Conservation (phyloP, 2,329 filamentous ascomycete genomes). For the Hypomyces perniciosus region DNA sequence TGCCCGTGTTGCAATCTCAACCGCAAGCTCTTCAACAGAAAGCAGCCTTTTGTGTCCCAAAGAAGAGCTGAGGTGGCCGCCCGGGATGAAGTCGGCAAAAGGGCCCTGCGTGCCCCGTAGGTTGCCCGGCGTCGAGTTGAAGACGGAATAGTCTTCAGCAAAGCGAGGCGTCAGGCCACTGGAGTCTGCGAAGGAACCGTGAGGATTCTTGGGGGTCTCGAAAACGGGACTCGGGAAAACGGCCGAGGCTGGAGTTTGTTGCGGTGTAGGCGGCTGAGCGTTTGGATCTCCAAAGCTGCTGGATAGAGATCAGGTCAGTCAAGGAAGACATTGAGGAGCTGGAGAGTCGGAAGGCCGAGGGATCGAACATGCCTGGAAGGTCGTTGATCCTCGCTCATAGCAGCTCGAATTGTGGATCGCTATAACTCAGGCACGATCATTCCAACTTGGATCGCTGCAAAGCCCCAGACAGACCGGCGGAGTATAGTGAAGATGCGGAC, state of each 20-base stretch:
- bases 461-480: neutral
- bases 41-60: constrained; percentile 43
- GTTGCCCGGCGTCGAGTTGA: constrained; percentile 58
- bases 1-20: constrained; percentile 54
- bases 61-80: constrained; percentile 30
- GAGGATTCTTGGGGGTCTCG: constrained; percentile 48
- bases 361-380: constrained; percentile 43
- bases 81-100: constrained; percentile 40
- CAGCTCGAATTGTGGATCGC: constrained; percentile 30
- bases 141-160: constrained; percentile 60
- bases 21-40: constrained; percentile 44
- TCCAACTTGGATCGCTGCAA: constrained; percentile 11
- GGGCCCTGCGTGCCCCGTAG: constrained; percentile 40
- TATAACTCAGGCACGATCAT: constrained; percentile 15
- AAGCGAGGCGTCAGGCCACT: constrained; percentile 55
- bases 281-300: constrained; percentile 58
- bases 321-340: constrained; percentile 18
- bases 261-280: constrained; percentile 54
- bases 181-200: constrained; percentile 42
- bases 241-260: constrained; percentile 50
- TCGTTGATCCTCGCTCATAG: constrained; percentile 59
- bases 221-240: constrained; percentile 50
- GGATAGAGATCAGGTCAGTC: constrained; percentile 15
- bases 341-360: constrained; percentile 3
- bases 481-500: neutral